Base-by-base conservation (phyloP, 371 early-diverging fungal species). In the Dinochytrium kinnereticum region DNA sequence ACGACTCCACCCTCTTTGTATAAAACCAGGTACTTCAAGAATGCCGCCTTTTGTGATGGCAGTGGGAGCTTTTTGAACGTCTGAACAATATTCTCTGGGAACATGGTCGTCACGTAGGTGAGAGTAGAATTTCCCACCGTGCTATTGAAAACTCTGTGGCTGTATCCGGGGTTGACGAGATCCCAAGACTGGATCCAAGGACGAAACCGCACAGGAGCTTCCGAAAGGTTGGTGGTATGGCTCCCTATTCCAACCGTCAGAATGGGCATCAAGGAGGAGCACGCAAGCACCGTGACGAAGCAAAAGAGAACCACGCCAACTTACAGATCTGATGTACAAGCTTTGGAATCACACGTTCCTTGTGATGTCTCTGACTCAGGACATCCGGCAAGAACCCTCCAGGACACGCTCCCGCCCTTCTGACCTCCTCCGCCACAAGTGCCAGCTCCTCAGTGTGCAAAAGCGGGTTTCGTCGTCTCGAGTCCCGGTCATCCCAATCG, bases 1-100 rank as follows among this genome's bases (percentile, higher is more conserved):
- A 53, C 55, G 10, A 53, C 55, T 5, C 55, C 55, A 15, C 55
- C 55, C 26, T 53, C 55, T 5, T 53, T 13, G 24, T 53, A 53
- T 26, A 53, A 53, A 53, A 53, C 26, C 5, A 53, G 55, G 55
- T 53, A 53, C 55, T 53, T 53, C 5, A 53, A 26, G 55, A 53
- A 53, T 44, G 44, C 44, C 7, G 44, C 44, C 19, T 44, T 44
- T 44, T 44, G 44, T 7, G 7, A 13, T 19, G 19, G 44, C 44
- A 44, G 19, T 19, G 44, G 44, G 13, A 44, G 19, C 44, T 19
- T 7, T 44, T 13, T 7, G 44, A 44, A 44, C 19, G 44, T 19
- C 44, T 44, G 13, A 13, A 19, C 7, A 44, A 44, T 44, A 7
- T 7, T 7, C 19, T 19, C 13, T 19, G 44, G 44, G 19, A 44